Conservation (phyloP, 495 filamentous ascomycete species). For the Aspergillus mulundensis region DNA sequence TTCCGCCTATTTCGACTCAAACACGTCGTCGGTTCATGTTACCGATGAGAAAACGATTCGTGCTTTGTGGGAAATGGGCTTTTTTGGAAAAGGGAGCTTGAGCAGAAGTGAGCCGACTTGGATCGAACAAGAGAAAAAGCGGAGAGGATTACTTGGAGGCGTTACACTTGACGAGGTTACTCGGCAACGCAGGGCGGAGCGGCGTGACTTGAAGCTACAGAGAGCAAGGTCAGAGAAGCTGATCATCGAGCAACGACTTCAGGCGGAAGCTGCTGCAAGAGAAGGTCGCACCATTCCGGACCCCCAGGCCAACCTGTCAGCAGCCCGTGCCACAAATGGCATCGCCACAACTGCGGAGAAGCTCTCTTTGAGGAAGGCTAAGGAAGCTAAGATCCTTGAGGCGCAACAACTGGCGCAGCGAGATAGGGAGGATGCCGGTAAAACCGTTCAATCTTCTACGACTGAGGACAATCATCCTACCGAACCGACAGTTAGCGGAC, state of each 20-base stretch:
- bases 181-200: conserved; percentile 69
- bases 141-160: conserved; percentile 57
- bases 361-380: conserved; percentile 41
- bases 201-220: conserved; percentile 81
- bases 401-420: conserved; percentile 22
- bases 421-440: conserved; percentile 35
- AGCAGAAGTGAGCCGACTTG: conserved; percentile 93
- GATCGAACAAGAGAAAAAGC: conserved; percentile 75
- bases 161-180: conserved; percentile 76
- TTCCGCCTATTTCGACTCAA: conserved; percentile 68
- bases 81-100: conserved; percentile 90
- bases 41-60: conserved; percentile 69
- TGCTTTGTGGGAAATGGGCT: conserved; percentile 89
- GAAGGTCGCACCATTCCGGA: conserved; percentile 20
- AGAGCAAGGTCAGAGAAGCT: conserved; percentile 80
- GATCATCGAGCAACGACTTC: conserved; percentile 66
- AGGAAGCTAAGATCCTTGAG: conserved; percentile 32
- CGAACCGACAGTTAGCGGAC: conserved; percentile 21
- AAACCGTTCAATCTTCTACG: conserved; percentile 63
- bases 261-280: conserved; percentile 52
- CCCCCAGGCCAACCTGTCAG: conserved; percentile 9
- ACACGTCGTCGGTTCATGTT: conserved; percentile 81
- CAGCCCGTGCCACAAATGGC: conserved; percentile 20
- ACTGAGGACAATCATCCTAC: conserved; percentile 53
- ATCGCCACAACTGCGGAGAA: conserved; percentile 25